Base-by-base conservation (phyloP, 768 basidiomycete species). In the Collybia nuda region DNA sequence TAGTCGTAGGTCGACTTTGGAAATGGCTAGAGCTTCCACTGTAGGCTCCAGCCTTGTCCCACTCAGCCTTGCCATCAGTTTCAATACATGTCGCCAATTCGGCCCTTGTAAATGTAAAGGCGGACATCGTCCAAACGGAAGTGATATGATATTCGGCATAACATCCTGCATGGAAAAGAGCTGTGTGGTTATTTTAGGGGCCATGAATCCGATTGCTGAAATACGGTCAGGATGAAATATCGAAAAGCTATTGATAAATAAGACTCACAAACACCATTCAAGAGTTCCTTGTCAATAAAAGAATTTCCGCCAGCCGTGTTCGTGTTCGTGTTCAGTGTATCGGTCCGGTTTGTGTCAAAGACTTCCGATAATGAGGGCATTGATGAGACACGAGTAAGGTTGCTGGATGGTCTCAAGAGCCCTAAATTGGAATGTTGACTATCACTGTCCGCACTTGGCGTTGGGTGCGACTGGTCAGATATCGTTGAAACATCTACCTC, bases 31-130 rank as follows among this genome's bases (percentile, higher is more conserved):
- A 1, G 86, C 84, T 57, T 88, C 86, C 32, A 88, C 61, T 0
- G 85, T 82, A 1, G 90, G 81, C 56, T 91, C 85, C 40, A 93
- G 70, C 44, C 80, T 80, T 5, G 86, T 85, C 24, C 76, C 81
- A 49, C 85, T 84, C 50, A 90, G 65, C 52, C 84, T 73, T 22
- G 88, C 90, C 81, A 93, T 82, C 37, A 92, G 63, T 58, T 82
- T 87, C 35, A 92, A 72, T 47, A 92, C 58, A 62, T 83, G 81
- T 21, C 82, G 78, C 90, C 90, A 93, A 54, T 70, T 84, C 5
- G 83, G 81, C 1, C 86, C 86, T 58, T 85, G 85, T 29, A 93
- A 66, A 62, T 91, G 87, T 50, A 90, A 73, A 8, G 86, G 77
- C 11, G 85, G 80, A 40, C 76, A 80, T 53, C 78, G 79, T 5